A percentile compares a stretch with the other conserved stretches of the same genome.
These are phyloP conservation scores for Trichoderma koningiopsis DNA, from an alignment of 2,329 filamentous ascomycete species.

Conservation along the genomic window DNA sequence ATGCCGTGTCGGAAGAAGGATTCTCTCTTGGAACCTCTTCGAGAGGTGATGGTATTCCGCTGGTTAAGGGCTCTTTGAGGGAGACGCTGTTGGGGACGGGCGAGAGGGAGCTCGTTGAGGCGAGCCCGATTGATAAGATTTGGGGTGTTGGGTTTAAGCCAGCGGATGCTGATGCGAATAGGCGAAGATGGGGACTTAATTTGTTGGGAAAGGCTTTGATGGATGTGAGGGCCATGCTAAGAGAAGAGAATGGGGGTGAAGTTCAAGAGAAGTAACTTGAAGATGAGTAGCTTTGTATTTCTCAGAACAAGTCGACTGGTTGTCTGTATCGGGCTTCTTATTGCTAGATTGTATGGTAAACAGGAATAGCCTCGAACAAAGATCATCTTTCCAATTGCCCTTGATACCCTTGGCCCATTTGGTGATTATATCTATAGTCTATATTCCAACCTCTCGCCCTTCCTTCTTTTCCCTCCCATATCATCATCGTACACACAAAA, in stretches of 20 bases:
- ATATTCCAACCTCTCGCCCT: conserved; percentile 28
- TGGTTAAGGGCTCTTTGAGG: conserved; percentile 46
- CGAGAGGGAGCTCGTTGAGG: conserved; percentile 63
- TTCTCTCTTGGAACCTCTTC: conserved; percentile 32
- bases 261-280: conserved; percentile 38
- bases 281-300: background rate
- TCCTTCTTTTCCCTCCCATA: background rate
- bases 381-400: background rate
- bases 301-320: background rate
- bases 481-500: conserved; percentile 24
- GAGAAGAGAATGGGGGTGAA: conserved; percentile 26
- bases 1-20: conserved; percentile 38
- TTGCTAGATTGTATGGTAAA: background rate
- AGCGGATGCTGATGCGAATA: conserved; percentile 49
- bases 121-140: conserved; percentile 60
- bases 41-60: conserved; percentile 15
- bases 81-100: conserved; percentile 59
- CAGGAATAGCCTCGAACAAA: background rate
- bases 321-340: background rate
- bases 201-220: conserved; percentile 64
- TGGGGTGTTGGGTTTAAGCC: conserved; percentile 67
- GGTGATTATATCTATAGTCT: conserved; percentile 28
- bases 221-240: conserved; percentile 57
- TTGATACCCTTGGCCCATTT: conserved; percentile 1
- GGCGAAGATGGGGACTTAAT: conserved; percentile 63